Evolutionary conservation across 1,284 basidiomycete species (phyloP).

Genomic region (Prillingera fragicola): DNA sequence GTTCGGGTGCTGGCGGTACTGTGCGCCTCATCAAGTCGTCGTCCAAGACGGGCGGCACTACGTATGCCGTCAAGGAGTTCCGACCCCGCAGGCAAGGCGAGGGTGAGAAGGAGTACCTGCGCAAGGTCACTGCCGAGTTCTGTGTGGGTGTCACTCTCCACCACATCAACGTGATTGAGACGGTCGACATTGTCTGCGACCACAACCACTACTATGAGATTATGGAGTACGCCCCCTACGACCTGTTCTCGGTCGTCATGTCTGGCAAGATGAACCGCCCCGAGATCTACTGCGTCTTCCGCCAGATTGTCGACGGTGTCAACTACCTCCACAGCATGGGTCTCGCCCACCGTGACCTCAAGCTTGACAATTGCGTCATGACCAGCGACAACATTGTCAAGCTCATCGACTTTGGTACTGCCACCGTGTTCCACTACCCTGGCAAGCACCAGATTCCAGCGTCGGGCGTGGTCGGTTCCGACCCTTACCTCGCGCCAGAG

Average conservation of each 20-base stretch:
- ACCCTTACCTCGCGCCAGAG: slow-evolving; percentile 97
- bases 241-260: slow-evolving; percentile 99
- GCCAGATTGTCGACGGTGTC: slow-evolving; percentile 96
- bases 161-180: slow-evolving; percentile 96
- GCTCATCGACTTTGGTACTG: slow-evolving; percentile 98
- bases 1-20: slow-evolving; percentile 94
- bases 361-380: slow-evolving; percentile 99
- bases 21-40: slow-evolving; percentile 90
- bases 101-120: slow-evolving; percentile 93
- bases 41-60: slow-evolving; percentile 68
- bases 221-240: slow-evolving; percentile 99
- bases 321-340: slow-evolving; percentile 97
- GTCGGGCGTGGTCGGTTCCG: slow-evolving; percentile 90
- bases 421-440: slow-evolving; percentile 97
- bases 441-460: slow-evolving; percentile 76
- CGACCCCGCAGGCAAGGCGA: slow-evolving; percentile 81
- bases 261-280: slow-evolving; percentile 96
- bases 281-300: slow-evolving; percentile 98
- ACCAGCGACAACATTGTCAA: slow-evolving; percentile 90
- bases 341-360: slow-evolving; percentile 95
- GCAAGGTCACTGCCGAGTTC: slow-evolving; percentile 98
- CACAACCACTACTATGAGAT: slow-evolving; percentile 98
- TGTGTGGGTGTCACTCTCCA: slow-evolving; percentile 93
- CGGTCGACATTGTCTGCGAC: slow-evolving; percentile 96
- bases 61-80: slow-evolving; percentile 98